phyloP scores from a whole-genome alignment of 2,329 filamentous ascomycete species.

The Colletotrichum ledebouriae region DNA sequence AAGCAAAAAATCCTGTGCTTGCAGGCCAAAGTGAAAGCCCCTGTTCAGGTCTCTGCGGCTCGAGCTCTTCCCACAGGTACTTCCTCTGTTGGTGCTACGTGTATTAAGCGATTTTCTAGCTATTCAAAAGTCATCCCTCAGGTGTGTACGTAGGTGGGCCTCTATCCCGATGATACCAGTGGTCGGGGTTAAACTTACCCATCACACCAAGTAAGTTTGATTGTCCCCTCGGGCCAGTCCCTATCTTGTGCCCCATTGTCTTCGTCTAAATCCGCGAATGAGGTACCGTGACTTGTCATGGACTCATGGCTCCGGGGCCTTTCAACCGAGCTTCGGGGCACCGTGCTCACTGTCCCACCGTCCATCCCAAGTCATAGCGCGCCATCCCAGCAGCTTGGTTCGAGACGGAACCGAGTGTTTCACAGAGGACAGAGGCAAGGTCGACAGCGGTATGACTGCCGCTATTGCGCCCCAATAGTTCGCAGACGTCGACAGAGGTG shows the following conservation, averaged over 20 bases:
- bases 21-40: too few relatives aligned
- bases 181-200: too few relatives aligned
- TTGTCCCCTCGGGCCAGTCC: constrained; percentile 12
- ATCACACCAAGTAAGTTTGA: background rate
- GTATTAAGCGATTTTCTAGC: too few relatives aligned
- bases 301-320: too few relatives aligned
- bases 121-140: too few relatives aligned
- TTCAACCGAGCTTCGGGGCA: constrained; percentile 24
- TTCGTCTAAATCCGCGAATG: background rate
- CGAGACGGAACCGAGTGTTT: constrained; percentile 31
- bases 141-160: too few relatives aligned
- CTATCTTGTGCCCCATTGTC: constrained; percentile 17
- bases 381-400: constrained; percentile 35
- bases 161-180: too few relatives aligned
- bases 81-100: too few relatives aligned
- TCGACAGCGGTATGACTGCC: background rate
- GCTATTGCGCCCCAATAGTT: constrained; percentile 3
- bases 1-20: background rate
- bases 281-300: background rate
- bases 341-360: constrained; percentile 14
- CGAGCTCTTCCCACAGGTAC: too few relatives aligned
- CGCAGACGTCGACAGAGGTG: background rate
- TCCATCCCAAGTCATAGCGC: constrained; percentile 21
- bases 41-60: too few relatives aligned
- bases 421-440: background rate